A percentile compares a stretch with the other conserved stretches of the same genome.
These are phyloP conservation scores for Lactarius psammicola DNA, from an alignment of 768 basidiomycete genomes.

Conservation along the genomic window DNA sequence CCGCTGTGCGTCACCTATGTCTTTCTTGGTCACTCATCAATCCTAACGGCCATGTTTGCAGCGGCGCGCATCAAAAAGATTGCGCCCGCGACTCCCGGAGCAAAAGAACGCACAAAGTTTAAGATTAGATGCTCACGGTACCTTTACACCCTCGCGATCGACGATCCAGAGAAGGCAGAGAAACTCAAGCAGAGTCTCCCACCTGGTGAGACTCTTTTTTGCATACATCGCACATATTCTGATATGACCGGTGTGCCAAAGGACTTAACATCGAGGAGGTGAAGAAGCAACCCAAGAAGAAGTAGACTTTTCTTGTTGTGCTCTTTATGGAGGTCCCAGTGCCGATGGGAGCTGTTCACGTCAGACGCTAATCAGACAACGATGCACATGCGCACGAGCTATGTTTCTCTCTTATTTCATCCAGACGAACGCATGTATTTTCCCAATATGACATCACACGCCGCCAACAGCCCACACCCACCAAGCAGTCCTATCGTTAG, in stretches of 20 bases:
- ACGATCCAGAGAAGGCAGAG: constrained; percentile 98
- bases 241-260: constrained; percentile 32
- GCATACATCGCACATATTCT: background rate
- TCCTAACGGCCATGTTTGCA: constrained; percentile 37
- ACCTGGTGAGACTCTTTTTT: constrained; percentile 67
- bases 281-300: constrained; percentile 65
- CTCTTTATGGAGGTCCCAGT: background rate
- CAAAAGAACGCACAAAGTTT: constrained; percentile 91
- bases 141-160: constrained; percentile 94
- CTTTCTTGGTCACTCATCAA: background rate
- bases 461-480: constrained; percentile 18
- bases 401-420: constrained; percentile 9
- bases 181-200: constrained; percentile 95
- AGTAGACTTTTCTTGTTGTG: constrained; percentile 41
- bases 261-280: constrained; percentile 74
- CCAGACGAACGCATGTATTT: constrained; percentile 9
- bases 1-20: constrained; percentile 60
- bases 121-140: constrained; percentile 97
- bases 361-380: constrained; percentile 13
- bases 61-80: constrained; percentile 99
- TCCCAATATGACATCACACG: constrained; percentile 11
- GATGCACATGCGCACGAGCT: constrained; percentile 17
- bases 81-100: constrained; percentile 59
- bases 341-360: constrained; percentile 11
- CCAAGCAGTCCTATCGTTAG: constrained; percentile 11